Base-by-base conservation (phyloP, 441 rosid species). In the Eugenia klotzschiana region DNA sequence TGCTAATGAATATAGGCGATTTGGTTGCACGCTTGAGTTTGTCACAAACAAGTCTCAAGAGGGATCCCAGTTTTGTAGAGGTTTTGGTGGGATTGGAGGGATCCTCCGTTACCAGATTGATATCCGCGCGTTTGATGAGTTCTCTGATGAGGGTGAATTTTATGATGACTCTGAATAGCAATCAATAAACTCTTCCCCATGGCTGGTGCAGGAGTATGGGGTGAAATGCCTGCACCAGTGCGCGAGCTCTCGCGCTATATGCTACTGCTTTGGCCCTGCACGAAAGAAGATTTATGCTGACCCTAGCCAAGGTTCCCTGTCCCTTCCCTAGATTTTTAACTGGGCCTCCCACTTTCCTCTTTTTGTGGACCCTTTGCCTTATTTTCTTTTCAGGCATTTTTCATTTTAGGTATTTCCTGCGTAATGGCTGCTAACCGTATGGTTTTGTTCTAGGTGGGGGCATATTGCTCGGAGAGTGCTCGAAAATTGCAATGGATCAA, bases 11-110 rank as follows among this genome's bases (percentile, higher is more conserved):
- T 95, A 95, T 87, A 93, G 83, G 92, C 86, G 84, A 79, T 95
- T 93, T 85, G 98, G 98, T 41, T 95, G 98, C 88, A 85, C 90
- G 1, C 96, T 94, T 8, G 95, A 95, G 84, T 93, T 95, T 81
- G 95, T 95, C 80, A 95, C 98, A 57, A 94, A 95, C 86, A 93
- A 94, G 79, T 95, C 98, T 6, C 94, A 95, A 84, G 96, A 95
- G 85, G 98, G 96, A 16, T 95, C 98, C 41, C 96, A 93, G 85
- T 93, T 95, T 84, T 95, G 94, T 87, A 86, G 98, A 83, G 98
- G 98, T 7, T 95, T 95, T 87, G 98, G 98, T 6, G 98, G 97
- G 74, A 93, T 94, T 80, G 98, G 98, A 46, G 98, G 98, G 49
- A 89, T 95, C 84, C 95, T 95, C 64, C 91, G 98, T 49, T 95